A percentile compares a stretch with the other conserved stretches of the same genome.
Evolutionary conservation across 1,284 basidiomycete species (phyloP).

Genomic region (Fomitopsis pinicola): DNA sequence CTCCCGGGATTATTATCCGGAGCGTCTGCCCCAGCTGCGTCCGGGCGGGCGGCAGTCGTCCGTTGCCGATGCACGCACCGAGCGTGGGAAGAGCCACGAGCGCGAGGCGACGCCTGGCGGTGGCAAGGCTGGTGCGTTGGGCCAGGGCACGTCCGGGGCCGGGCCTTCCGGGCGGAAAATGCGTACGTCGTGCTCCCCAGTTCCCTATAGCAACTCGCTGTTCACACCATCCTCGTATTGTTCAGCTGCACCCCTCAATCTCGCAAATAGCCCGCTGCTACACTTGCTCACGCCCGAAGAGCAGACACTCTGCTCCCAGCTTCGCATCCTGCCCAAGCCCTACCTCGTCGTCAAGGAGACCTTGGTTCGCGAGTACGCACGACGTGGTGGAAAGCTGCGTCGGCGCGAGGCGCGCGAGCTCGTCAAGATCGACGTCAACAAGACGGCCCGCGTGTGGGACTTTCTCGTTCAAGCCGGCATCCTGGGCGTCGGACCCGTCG

Average conservation of each 20-base stretch:
- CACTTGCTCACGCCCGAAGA: conserved; percentile 86
- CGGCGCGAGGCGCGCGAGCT: conserved; percentile 83
- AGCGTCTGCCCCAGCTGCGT: conserved; percentile 46
- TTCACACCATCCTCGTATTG: conserved; percentile 4
- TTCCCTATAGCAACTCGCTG: not conserved
- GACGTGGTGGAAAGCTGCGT: conserved; percentile 82
- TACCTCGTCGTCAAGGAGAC: conserved; percentile 93
- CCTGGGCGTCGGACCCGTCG: conserved; percentile 34
- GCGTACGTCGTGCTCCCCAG: conserved; percentile 34
- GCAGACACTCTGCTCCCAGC: conserved; percentile 81
- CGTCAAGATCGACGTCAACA: conserved; percentile 90
- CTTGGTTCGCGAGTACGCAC: conserved; percentile 85
- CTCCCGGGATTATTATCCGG: conserved; percentile 52
- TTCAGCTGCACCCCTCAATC: conserved; percentile 73
- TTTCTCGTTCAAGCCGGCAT: conserved; percentile 79
- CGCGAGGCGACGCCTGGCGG: conserved; percentile 47
- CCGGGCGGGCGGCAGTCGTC: conserved; percentile 49
- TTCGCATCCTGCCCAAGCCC: conserved; percentile 88
- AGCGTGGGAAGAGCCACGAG: conserved; percentile 52
- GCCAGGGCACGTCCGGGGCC: conserved; percentile 28
- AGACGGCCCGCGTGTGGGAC: conserved; percentile 87
- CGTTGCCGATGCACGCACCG: conserved; percentile 51
- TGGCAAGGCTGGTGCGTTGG: conserved; percentile 31
- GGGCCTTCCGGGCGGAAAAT: conserved; percentile 41
- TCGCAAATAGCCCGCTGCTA: conserved; percentile 81